phyloP scores from a whole-genome alignment of 768 basidiomycete genomes.

The Xanthoconium purpureum region DNA sequence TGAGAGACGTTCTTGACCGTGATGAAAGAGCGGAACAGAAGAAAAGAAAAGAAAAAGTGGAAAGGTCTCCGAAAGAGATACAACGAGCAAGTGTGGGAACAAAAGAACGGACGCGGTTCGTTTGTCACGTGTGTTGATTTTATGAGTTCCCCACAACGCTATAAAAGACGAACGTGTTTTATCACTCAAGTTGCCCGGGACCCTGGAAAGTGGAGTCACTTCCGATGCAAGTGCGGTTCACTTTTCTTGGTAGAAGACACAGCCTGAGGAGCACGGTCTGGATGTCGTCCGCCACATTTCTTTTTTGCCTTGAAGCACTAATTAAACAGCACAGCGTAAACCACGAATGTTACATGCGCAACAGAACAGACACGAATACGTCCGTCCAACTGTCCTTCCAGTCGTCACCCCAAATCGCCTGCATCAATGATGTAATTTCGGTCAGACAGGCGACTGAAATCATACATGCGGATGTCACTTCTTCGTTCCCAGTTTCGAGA shows the following conservation, averaged over 20 bases:
- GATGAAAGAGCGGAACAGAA: slow-evolving; percentile 3
- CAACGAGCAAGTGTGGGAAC: slow-evolving; percentile 16
- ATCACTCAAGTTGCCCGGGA: no score
- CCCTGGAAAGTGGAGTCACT: no score
- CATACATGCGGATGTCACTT: slow-evolving; percentile 1
- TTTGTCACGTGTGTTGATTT: slow-evolving; percentile 35
- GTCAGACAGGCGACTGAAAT: background rate
- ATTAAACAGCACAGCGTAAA: background rate
- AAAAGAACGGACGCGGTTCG: slow-evolving; percentile 28
- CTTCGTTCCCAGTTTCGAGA: slow-evolving; percentile 17
- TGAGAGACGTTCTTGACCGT: slow-evolving; percentile 13
- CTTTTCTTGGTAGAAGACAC: no score
- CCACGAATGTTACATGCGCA: background rate
- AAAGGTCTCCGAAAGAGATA: slow-evolving; percentile 11
- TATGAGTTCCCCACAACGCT: background rate
- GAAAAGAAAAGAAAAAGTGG: background rate
- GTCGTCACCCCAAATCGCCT: background rate
- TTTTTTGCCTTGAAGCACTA: no score
- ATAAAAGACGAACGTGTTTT: no score
- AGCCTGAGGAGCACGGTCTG: no score
- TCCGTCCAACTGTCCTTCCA: background rate
- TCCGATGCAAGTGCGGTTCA: no score
- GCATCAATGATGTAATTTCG: background rate
- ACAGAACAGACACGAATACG: background rate
- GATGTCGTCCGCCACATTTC: no score